Evolutionary conservation across 164 flowering plant species (phyloP).

Genomic region (Vitis labrusca): DNA sequence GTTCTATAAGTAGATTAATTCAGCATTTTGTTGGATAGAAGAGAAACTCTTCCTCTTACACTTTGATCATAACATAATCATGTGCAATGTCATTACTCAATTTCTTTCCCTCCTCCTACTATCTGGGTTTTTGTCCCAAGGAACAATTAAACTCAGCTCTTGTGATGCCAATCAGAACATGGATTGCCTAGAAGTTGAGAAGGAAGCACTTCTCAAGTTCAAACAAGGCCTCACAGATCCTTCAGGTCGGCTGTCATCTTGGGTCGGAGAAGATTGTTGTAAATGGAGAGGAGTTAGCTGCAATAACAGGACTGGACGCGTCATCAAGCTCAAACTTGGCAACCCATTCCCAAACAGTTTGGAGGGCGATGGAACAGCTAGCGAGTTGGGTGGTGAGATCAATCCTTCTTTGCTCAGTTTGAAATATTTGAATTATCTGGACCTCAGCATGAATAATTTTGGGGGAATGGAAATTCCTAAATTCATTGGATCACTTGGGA

Average conservation of each 20-base stretch:
- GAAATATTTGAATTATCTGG: conserved; percentile 16
- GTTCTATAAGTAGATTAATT: background rate
- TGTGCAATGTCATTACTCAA: no score
- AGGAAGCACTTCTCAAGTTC: conserved; percentile 25
- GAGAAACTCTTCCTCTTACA: no score
- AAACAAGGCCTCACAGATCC: conserved; percentile 21
- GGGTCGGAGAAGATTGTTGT: conserved; percentile 31
- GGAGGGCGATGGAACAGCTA: background rate
- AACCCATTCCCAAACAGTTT: background rate
- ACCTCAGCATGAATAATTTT: conserved; percentile 27
- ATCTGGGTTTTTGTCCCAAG: no score
- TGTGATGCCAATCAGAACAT: no score
- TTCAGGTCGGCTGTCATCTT: conserved; percentile 22
- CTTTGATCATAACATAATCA: no score
- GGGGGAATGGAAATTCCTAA: conserved; percentile 16
- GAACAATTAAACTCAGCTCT: no score
- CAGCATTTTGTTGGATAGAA: conserved; percentile 10
- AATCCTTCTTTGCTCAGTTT: conserved; percentile 20
- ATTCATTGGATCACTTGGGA: conserved; percentile 21
- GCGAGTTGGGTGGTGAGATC: conserved; percentile 16
- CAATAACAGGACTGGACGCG: conserved; percentile 15
- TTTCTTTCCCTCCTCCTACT: no score
- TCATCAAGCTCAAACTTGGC: conserved; percentile 14
- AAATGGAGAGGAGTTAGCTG: conserved; percentile 30
- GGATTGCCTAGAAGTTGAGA: conserved; percentile 10